A percentile compares a stretch with the other conserved stretches of the same genome.
phyloP scores from a whole-genome alignment of 2,329 filamentous ascomycete genomes.

The Calonectria pseudoturangicola region DNA sequence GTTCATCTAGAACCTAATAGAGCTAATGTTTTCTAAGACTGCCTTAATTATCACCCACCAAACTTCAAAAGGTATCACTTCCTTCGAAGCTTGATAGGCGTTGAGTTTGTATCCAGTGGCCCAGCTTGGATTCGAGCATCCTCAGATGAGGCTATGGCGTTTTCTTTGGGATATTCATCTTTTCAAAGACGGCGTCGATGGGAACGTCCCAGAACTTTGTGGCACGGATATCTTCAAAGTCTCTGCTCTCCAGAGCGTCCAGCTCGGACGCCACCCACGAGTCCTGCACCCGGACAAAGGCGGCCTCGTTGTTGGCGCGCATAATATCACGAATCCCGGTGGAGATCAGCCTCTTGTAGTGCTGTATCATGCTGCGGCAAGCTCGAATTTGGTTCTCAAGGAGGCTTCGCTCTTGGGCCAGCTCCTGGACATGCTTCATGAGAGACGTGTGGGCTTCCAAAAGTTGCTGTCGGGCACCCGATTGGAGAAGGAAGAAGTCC shows the following conservation, averaged over 20 bases:
- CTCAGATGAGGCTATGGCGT: background rate
- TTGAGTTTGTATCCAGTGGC: too few relatives aligned
- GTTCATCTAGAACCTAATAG: too few relatives aligned
- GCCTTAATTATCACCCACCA: too few relatives aligned
- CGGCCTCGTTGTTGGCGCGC: background rate
- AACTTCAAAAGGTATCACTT: too few relatives aligned
- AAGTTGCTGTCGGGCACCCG: too few relatives aligned
- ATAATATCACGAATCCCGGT: background rate
- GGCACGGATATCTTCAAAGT: background rate
- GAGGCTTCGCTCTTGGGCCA: background rate
- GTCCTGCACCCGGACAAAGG: background rate
- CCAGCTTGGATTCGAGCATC: too few relatives aligned
- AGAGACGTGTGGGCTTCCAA: background rate
- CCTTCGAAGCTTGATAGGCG: too few relatives aligned
- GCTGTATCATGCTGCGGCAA: constrained; percentile 4
- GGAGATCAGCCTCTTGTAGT: constrained; percentile 1
- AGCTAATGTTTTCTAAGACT: too few relatives aligned
- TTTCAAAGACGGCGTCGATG: background rate
- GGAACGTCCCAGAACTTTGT: background rate
- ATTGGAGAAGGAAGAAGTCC: background rate
- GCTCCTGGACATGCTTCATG: background rate
- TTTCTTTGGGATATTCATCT: background rate
- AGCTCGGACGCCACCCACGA: constrained; percentile 13
- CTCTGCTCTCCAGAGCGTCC: background rate
- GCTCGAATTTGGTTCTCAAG: constrained; percentile 1